Percentiles rank a stretch among this genome's conserved stretches.
phyloP scores from a whole-genome alignment of 345 rosid species.

The Atalantia buxifolia region DNA sequence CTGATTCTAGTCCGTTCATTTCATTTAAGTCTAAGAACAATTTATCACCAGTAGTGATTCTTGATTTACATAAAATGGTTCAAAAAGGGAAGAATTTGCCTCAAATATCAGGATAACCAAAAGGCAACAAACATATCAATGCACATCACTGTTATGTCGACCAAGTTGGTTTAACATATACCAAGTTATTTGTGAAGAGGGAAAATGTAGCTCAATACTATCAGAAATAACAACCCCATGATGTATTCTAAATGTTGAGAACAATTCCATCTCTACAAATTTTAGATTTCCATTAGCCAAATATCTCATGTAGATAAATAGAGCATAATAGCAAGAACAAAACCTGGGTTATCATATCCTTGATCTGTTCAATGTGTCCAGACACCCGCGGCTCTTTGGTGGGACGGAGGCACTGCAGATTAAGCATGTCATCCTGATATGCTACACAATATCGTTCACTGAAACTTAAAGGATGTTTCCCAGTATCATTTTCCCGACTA shows the following conservation, averaged over 20 bases:
- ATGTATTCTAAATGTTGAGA: background rate
- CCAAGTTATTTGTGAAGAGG: background rate
- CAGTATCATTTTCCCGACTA: slow-evolving; percentile 55
- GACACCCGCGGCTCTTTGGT: slow-evolving; percentile 77
- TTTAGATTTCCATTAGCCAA: background rate
- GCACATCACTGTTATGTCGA: background rate
- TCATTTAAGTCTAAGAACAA: too few relatives aligned
- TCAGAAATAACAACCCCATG: background rate
- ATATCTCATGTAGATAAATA: background rate
- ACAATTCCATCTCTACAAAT: background rate
- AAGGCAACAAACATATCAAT: background rate
- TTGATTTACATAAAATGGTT: background rate
- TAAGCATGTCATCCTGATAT: slow-evolving; percentile 64
- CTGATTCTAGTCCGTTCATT: too few relatives aligned
- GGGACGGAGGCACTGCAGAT: slow-evolving; percentile 74
- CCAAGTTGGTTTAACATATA: background rate
- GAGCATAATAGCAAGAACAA: background rate
- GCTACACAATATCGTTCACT: slow-evolving; percentile 69
- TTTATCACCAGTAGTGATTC: background rate
- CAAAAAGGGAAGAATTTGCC: background rate
- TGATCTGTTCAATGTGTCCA: slow-evolving; percentile 71
- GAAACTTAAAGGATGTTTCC: slow-evolving; percentile 52
- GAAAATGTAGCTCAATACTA: background rate
- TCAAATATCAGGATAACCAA: background rate
- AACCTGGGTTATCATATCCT: slow-evolving; percentile 68